Evolutionary conservation across 2,329 filamentous ascomycete genomes (phyloP).

Genomic region (Teratosphaeriaceae sp.): DNA sequence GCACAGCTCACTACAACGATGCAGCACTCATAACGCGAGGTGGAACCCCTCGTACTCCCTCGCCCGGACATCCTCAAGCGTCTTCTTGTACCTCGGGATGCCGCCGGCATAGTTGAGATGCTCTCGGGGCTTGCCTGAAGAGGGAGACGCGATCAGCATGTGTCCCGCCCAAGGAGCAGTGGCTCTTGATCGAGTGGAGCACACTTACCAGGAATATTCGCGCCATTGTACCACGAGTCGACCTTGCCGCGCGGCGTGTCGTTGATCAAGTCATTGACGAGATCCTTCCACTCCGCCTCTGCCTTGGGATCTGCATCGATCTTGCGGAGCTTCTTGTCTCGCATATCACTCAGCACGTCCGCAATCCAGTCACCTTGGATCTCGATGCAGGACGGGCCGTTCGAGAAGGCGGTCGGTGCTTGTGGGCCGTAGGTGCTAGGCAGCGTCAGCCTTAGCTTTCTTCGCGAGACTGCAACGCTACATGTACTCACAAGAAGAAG

Average conservation of each 20-base stretch:
- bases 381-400: slow-evolving; percentile 38
- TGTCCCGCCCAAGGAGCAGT: too few relatives aligned
- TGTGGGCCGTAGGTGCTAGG: slow-evolving; percentile 35
- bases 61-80: slow-evolving; percentile 1
- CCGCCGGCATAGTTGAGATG: slow-evolving; percentile 3
- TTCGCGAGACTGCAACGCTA: too few relatives aligned
- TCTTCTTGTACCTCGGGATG: slow-evolving; percentile 3
- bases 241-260: slow-evolving; percentile 3
- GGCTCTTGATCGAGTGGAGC: too few relatives aligned
- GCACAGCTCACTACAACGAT: too few relatives aligned
- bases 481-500: slow-evolving; percentile 25
- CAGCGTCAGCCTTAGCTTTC: too few relatives aligned
- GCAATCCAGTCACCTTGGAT: slow-evolving; percentile 36
- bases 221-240: slow-evolving; percentile 3
- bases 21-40: too few relatives aligned
- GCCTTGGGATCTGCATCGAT: slow-evolving; percentile 4
- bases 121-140: slow-evolving; percentile 2
- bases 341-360: slow-evolving; percentile 21
- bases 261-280: slow-evolving; percentile 6
- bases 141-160: too few relatives aligned
- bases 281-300: slow-evolving; percentile 7
- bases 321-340: slow-evolving; percentile 7
- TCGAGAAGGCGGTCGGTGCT: slow-evolving; percentile 37
- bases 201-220: too few relatives aligned
- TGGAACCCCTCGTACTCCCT: slow-evolving; percentile 1